Percentiles rank a stretch among this genome's conserved stretches.
Evolutionary conservation across 352 stramenopile genomes (phyloP).

Genomic region (Lagenidium giganteum): DNA sequence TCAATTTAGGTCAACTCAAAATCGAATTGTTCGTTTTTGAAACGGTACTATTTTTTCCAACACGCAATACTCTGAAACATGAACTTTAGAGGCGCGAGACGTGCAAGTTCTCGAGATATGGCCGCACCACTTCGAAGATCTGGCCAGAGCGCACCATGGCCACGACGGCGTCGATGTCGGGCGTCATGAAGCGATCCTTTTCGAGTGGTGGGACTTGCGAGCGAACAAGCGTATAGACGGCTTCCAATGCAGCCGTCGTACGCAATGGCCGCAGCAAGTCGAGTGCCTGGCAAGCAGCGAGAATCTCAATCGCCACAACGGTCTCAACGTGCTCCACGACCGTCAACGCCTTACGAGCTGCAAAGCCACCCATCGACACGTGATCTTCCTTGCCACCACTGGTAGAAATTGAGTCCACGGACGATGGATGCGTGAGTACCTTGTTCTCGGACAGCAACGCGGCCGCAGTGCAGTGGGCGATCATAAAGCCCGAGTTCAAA

Average conservation of each 20-base stretch:
- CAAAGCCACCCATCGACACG: conserved; percentile 77
- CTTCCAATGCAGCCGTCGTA: conserved; percentile 65
- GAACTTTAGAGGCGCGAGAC: conserved; percentile 22
- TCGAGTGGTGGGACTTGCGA: conserved; percentile 37
- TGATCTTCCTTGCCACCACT: conserved; percentile 78
- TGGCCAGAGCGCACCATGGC: conserved; percentile 52
- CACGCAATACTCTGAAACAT: too few relatives aligned
- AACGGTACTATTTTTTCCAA: too few relatives aligned
- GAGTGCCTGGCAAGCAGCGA: conserved; percentile 69
- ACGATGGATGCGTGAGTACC: conserved; percentile 71
- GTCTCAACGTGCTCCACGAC: conserved; percentile 76
- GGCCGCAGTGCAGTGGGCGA: conserved; percentile 72
- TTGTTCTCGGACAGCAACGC: conserved; percentile 82
- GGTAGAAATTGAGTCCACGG: conserved; percentile 79
- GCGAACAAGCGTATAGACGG: conserved; percentile 57
- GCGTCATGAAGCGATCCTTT: conserved; percentile 72
- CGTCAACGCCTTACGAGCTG: conserved; percentile 63
- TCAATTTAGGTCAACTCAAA: too few relatives aligned
- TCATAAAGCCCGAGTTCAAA: conserved; percentile 85
- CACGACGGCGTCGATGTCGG: conserved; percentile 71
- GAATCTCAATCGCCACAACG: conserved; percentile 74
- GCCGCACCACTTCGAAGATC: conserved; percentile 39
- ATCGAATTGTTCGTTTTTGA: too few relatives aligned
- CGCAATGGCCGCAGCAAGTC: conserved; percentile 63
- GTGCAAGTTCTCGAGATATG: conserved; percentile 33